Evolutionary conservation across 129 eudicot species (phyloP).

Genomic region (Tagetes patula): DNA sequence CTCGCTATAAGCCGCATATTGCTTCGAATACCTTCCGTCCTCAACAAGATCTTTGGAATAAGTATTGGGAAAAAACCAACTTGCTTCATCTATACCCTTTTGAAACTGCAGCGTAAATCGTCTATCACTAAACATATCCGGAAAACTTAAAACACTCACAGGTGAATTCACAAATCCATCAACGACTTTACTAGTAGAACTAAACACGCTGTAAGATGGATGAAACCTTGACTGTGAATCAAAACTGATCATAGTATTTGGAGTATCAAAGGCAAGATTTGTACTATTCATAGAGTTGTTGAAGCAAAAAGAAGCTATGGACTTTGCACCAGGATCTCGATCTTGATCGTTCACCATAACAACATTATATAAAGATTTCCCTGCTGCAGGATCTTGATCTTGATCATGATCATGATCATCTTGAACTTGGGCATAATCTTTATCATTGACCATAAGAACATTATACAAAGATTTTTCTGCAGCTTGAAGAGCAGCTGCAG

Average conservation of each 20-base stretch:
- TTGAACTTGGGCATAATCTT: conserved; percentile 5
- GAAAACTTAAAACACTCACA: conserved; percentile 59
- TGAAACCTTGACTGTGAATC: conserved; percentile 37
- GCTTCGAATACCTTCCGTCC: conserved; percentile 54
- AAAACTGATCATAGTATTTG: conserved; percentile 16
- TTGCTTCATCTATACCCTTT: no score
- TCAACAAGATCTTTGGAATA: conserved; percentile 34
- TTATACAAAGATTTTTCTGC: conserved; percentile 68
- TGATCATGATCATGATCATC: no score
- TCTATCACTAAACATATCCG: conserved; percentile 51
- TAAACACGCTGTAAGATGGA: conserved; percentile 31
- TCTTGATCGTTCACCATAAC: no score
- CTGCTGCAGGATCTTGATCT: no score
- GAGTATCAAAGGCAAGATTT: conserved; percentile 31
- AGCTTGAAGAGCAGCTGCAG: conserved; percentile 87
- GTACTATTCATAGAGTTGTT: conserved; percentile 18
- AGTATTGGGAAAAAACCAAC: conserved; percentile 30
- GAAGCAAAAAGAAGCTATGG: conserved; percentile 7
- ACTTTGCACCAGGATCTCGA: not conserved
- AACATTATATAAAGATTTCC: no score
- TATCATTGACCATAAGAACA: conserved; percentile 51
- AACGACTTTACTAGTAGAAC: conserved; percentile 31
- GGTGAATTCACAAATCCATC: conserved; percentile 71
- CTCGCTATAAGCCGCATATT: conserved; percentile 52
- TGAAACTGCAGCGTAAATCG: conserved; percentile 45